Evolutionary conservation across 441 rosid genomes (phyloP).

Genomic region (Pelargonium myrrhifolium): DNA sequence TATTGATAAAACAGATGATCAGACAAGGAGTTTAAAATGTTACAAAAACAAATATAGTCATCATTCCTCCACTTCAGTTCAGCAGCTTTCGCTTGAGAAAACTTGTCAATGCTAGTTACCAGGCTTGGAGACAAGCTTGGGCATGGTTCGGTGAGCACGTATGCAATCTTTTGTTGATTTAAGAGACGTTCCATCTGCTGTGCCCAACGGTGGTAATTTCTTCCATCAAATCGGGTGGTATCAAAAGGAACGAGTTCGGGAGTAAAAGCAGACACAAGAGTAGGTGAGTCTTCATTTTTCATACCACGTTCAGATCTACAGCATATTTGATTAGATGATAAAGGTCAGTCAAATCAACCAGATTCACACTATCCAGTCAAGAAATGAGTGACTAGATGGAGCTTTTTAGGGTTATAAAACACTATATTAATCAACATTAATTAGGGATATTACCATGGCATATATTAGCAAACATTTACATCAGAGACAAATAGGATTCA

Average conservation of each 20-base stretch:
- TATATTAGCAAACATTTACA: neutral
- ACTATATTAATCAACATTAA: neutral
- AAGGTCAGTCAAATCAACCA: neutral
- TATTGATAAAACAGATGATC: conserved; percentile 57
- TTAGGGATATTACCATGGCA: neutral
- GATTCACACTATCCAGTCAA: neutral
- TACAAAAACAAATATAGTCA: conserved; percentile 50
- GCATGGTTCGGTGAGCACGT: conserved; percentile 55
- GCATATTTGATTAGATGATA: neutral
- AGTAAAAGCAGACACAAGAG: conserved; percentile 22
- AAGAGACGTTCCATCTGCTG: conserved; percentile 52
- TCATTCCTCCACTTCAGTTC: conserved; percentile 54
- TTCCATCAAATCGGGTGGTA: conserved; percentile 66
- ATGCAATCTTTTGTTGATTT: conserved; percentile 50
- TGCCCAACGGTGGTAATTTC: conserved; percentile 57
- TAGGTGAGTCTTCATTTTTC: conserved; percentile 28
- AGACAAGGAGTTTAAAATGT: conserved; percentile 58
- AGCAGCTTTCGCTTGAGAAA: conserved; percentile 30
- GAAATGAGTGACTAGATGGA: too few relatives aligned
- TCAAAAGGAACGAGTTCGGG: conserved; percentile 33
- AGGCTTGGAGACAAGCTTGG: conserved; percentile 29
- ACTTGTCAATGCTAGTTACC: conserved; percentile 28
- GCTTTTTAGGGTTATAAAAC: neutral
- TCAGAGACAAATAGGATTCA: neutral
- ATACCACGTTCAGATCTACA: conserved; percentile 14